These are phyloP conservation scores for Caulochytrium protostelioides DNA, from an alignment of 371 early-diverging fungal genomes.

Conservation along the genomic window DNA sequence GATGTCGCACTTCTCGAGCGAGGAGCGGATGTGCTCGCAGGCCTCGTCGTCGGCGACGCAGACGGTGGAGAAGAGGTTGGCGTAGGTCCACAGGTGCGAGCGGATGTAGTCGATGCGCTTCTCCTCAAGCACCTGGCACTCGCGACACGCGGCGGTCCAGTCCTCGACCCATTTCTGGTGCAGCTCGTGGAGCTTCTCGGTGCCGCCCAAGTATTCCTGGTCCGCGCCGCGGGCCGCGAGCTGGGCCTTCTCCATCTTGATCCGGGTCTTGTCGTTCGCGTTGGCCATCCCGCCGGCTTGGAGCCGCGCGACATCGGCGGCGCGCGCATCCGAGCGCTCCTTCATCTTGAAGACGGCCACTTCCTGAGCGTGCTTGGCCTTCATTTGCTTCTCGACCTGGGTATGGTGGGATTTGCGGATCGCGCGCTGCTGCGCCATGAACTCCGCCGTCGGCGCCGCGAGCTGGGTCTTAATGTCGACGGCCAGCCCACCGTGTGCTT, in stretches of 20 bases:
- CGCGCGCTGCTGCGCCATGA: conserved; percentile 54
- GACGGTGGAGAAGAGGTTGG: conserved; percentile 56
- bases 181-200: conserved; percentile 37
- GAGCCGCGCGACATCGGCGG: conserved; percentile 24
- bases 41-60: conserved; percentile 78
- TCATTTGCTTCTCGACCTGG: conserved; percentile 23
- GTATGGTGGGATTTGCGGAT: conserved; percentile 41
- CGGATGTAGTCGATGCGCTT: conserved; percentile 66
- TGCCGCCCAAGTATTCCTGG: conserved; percentile 42
- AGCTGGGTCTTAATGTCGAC: conserved; percentile 51
- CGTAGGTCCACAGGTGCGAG: conserved; percentile 53
- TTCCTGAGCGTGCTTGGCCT: conserved; percentile 16
- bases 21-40: conserved; percentile 45
- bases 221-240: conserved; percentile 21
- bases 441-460: conserved; percentile 46
- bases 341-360: conserved; percentile 22
- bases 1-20: conserved; percentile 45
- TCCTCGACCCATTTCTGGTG: conserved; percentile 47
- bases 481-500: conserved; percentile 53
- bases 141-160: conserved; percentile 30
- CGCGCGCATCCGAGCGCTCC: conserved; percentile 47
- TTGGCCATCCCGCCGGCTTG: conserved; percentile 6
- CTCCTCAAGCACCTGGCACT: conserved; percentile 61
- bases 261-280: conserved; percentile 10
- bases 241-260: conserved; percentile 17